Conservation (phyloP, 1,139 yeast genomes). For the Pichia sp. region DNA sequence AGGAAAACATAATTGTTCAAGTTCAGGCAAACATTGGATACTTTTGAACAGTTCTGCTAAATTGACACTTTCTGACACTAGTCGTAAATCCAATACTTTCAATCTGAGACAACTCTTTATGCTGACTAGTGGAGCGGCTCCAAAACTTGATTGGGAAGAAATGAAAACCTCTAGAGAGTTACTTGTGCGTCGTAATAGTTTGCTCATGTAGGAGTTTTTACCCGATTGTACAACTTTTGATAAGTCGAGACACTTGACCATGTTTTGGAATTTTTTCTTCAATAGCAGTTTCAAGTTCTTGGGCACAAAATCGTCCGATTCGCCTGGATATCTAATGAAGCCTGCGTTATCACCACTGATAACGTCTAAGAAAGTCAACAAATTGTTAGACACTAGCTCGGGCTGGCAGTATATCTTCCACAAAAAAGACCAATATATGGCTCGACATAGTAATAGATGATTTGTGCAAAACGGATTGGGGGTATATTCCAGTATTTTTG, state of each 20-base stretch:
- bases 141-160: conserved; percentile 95
- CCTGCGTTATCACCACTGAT: conserved; percentile 23
- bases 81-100: conserved; percentile 68
- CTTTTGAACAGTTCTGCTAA: conserved; percentile 73
- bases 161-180: conserved; percentile 58
- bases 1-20: conserved; percentile 82
- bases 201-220: conserved; percentile 86
- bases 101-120: conserved; percentile 64
- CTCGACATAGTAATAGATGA: conserved; percentile 55
- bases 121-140: conserved; percentile 79
- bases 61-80: conserved; percentile 88
- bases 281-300: conserved; percentile 9
- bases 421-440: conserved; percentile 55
- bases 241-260: conserved; percentile 59
- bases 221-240: conserved; percentile 83
- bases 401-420: conserved; percentile 67
- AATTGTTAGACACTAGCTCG: conserved; percentile 58
- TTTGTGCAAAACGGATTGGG: conserved; percentile 43
- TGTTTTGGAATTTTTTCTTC: conserved; percentile 22
- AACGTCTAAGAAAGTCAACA: conserved; percentile 61
- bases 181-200: conserved; percentile 71
- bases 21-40: conserved; percentile 52
- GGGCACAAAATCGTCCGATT: not conserved
- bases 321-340: conserved; percentile 11
- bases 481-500: conserved; percentile 45